Conservation (phyloP, 1,139 yeast genomes). For the Pichia inconspicua region DNA sequence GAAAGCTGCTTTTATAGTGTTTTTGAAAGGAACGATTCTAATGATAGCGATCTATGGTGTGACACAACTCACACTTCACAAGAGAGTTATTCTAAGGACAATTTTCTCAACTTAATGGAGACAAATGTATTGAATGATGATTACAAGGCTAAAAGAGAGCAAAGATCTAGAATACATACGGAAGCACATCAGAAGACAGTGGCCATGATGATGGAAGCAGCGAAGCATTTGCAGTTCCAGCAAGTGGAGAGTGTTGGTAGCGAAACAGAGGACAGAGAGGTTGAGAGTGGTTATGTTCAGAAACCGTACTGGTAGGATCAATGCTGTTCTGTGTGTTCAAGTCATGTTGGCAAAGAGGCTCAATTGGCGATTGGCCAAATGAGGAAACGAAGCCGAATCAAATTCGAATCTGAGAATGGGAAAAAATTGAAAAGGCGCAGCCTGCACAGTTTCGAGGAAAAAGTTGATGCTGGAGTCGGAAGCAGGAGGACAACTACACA, state of each 20-base stretch:
- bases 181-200: slow-evolving; percentile 20
- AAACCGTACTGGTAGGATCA: slow-evolving; percentile 6
- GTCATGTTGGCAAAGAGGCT: not conserved
- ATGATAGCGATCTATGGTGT: not conserved
- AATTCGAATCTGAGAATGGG: no score
- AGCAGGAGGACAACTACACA: no score
- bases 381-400: not conserved
- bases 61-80: not conserved
- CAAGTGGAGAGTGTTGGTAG: not conserved
- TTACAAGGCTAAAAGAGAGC: slow-evolving; percentile 2
- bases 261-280: not conserved
- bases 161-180: slow-evolving; percentile 6
- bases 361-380: not conserved
- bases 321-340: no score
- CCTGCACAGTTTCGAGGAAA: no score
- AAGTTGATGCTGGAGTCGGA: not conserved
- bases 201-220: slow-evolving; percentile 26
- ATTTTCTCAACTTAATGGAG: no score
- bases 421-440: no score
- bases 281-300: not conserved
- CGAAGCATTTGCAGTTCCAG: slow-evolving; percentile 8
- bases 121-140: not conserved
- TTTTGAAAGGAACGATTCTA: not conserved
- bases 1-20: not conserved
- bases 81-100: not conserved